Evolutionary conservation across 1,139 yeast species (phyloP).

Genomic region (Kodamaea anthophila): DNA sequence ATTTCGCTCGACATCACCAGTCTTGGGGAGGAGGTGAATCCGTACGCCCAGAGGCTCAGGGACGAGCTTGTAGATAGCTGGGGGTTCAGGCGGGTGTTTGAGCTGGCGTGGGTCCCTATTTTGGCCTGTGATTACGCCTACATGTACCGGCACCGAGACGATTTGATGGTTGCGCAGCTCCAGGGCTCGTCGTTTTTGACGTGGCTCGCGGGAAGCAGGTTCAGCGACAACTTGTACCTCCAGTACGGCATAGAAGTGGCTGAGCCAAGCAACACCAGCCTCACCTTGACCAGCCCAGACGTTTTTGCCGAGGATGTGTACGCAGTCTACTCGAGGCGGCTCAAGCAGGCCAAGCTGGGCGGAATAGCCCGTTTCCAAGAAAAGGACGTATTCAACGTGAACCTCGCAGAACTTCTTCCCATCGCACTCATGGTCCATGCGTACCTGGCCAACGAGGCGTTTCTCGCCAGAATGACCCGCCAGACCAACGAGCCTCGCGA

Average conservation of each 20-base stretch:
- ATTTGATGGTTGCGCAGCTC: conserved; percentile 22
- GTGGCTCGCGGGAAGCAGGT: conserved; percentile 34
- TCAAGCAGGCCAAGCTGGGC: conserved; percentile 9
- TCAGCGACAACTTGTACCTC: conserved; percentile 21
- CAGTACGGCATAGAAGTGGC: conserved; percentile 17
- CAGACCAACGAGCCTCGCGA: conserved; percentile 11
- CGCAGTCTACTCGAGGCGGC: conserved; percentile 13
- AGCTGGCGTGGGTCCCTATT: conserved; percentile 20
- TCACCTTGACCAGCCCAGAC: conserved; percentile 10
- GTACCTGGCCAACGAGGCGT: conserved; percentile 18
- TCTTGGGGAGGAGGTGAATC: conserved; percentile 16
- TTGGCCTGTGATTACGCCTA: conserved; percentile 25
- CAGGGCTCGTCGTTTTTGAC: conserved; percentile 32
- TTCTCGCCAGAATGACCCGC: conserved; percentile 15
- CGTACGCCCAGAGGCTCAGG: conserved; percentile 15
- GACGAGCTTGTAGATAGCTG: conserved; percentile 11
- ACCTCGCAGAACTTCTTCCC: conserved; percentile 21
- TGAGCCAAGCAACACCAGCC: conserved; percentile 10
- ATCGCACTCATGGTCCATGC: conserved; percentile 17
- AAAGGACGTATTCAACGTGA: conserved; percentile 11
- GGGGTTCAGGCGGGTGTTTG: conserved; percentile 13
- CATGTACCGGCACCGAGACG: conserved; percentile 26
- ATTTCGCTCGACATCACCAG: conserved; percentile 26
- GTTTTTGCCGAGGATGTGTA: conserved; percentile 19
- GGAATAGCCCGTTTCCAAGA: too few relatives aligned